Base-by-base conservation (phyloP, 176 grass and related monocot genomes). In the Phoenix roebelenii region DNA sequence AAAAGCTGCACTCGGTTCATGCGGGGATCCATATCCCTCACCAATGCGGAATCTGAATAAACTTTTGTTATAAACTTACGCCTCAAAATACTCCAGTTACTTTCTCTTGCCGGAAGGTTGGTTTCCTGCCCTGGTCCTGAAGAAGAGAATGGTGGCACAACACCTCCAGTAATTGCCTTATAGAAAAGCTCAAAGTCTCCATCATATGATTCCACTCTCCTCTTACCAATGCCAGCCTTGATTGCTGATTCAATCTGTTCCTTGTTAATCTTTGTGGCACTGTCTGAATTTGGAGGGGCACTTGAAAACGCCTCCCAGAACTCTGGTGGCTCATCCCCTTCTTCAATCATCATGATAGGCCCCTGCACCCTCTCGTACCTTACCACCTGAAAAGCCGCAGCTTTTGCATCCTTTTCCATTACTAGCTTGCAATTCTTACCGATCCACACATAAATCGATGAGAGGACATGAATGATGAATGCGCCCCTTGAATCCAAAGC, bases 281-380 rank as follows among this genome's bases (percentile, higher is more conserved):
- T 66, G n/a, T 90, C 87, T 35, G 82, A 90, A 74, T 71, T 66
- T 50, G 65, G 15, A 4, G 61, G 72, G 19, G 87, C 58, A 50
- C 70, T 81, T 3, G 82, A 86, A 71, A 98, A 89, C 15, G 84
- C 71, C 12, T 98, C 94, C 94, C 94, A 98, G 70, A 98, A 92
- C 49, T 85, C 94, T 30, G 55, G 73, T 12, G 72, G 76, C 67
- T 98, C 92, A 58, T 85, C 25, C 51, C 94, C 94, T 89, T 98
- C 94, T 74, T 70, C 68, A 24, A 92, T 74, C 61, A 81, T 66
- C 61, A 80, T 67, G 56, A 88, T 80, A 49, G 78, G 71, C 23
- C 88, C 94, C 71, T 92, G 79, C n/a, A 98, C 88, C 66, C 83
- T 88, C 72, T 98, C 94, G 71, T 98, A 98, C 82, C 87, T 84